phyloP scores from a whole-genome alignment of 148 eudicot species.

The Silene conica region DNA sequence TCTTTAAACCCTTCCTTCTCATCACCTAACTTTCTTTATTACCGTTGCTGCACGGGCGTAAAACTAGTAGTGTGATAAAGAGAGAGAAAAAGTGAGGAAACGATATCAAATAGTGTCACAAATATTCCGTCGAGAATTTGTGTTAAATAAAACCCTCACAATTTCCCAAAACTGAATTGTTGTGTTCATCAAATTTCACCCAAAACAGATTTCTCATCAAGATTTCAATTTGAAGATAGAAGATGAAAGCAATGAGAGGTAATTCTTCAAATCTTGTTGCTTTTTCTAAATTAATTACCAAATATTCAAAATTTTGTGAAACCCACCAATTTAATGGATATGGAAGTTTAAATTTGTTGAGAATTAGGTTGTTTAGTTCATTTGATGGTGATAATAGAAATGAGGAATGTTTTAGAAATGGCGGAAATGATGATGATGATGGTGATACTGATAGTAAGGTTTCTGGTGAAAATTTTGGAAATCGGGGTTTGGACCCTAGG shows the following conservation, averaged over 20 bases:
- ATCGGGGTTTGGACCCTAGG: constrained; percentile 36
- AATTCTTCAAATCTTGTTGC: constrained; percentile 24
- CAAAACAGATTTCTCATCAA: constrained; percentile 23
- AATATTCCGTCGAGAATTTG: no score
- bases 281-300: constrained; percentile 23
- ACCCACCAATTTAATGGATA: constrained; percentile 10
- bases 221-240: not conserved
- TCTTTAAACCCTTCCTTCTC: no score
- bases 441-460: constrained; percentile 8
- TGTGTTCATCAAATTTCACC: constrained; percentile 6
- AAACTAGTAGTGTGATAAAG: no score
- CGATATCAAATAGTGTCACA: no score
- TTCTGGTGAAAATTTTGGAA: constrained; percentile 24
- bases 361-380: constrained; percentile 28
- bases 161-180: no score
- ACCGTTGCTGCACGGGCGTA: no score
- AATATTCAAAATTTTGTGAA: constrained; percentile 11
- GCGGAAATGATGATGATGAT: constrained; percentile 15
- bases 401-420: constrained; percentile 15
- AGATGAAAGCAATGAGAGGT: constrained; percentile 32
- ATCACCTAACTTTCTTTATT: no score
- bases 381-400: constrained; percentile 10
- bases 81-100: no score
- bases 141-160: constrained; percentile 16
- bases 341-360: constrained; percentile 12